Base-by-base conservation (phyloP, 108 stramenopile genomes). In the Skeletonema marinoi region DNA sequence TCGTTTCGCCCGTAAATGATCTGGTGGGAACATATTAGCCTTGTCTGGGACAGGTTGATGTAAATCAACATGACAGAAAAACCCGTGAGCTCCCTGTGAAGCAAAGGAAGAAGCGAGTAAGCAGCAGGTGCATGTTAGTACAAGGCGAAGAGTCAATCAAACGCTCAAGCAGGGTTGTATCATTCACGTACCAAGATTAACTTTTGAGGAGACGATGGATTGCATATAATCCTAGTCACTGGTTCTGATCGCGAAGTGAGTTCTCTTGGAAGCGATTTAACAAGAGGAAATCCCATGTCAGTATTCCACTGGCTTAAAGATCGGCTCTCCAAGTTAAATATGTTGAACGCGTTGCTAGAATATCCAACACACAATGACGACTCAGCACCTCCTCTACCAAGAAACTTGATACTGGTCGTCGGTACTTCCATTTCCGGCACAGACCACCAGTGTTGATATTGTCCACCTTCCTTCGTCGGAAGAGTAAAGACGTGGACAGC, bases 251-350 rank as follows among this genome's bases (percentile, higher is more conserved):
- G 80, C 60, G 78, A 74, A 9, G 65, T 77, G 6, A 93, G 76
- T 32, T 92, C 91, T 50, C 32, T 59, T 13, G 92, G 91, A 71
- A 93, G 78, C 5, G 82, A 74, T 30, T 85, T 68, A 6, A 71
- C 48, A 14, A 89, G 62, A 1, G 92, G 90, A 56, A 88, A 85
- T 39, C 90, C 91, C 69, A 80, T 78, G 35, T 86, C 70, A 68
- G 88, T 82, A 73, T 93, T 96, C 92, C 92, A 96, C 54, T 85
- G 38, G 61, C 68, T 82, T 38, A 93, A 75, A 30, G 79, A 61
- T 25, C 76, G 78, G 12, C 74, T 62, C 11, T 71, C 65, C 10
- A 91, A 19, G 70, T 96, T 88, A 65, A 90, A 93, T 13, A 92
- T 67, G 69, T 90, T 88, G 25, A 91, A 75, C 7, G 82, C 78